Percentiles rank a stretch among this genome's conserved stretches.
Evolutionary conservation across 176 grass and related monocot genomes (phyloP).

Genomic region (Juncus inflexus): DNA sequence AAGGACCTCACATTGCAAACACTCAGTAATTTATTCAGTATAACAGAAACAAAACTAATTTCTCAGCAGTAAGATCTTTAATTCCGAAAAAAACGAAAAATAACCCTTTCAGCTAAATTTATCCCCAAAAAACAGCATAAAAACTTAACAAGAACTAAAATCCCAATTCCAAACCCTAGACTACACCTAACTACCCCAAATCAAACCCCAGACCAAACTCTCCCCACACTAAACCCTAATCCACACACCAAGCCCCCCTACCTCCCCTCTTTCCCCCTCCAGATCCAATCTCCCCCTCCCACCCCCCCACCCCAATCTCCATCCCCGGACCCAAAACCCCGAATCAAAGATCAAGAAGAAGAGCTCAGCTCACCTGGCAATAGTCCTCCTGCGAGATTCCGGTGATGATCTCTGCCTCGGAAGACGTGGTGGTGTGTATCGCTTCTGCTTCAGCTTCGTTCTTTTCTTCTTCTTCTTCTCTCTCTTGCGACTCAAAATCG

Average conservation of each 20-base stretch:
- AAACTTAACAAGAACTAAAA: not conserved
- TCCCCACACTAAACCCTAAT: slow-evolving; percentile 15
- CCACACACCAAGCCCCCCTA: not conserved
- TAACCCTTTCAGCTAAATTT: not conserved
- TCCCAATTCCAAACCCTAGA: slow-evolving; percentile 27
- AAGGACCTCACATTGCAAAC: slow-evolving; percentile 9
- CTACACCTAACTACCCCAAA: slow-evolving; percentile 2
- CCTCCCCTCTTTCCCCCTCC: not conserved
- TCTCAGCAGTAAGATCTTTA: not conserved
- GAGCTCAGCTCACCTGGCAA: not conserved
- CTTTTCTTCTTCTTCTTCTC: slow-evolving; percentile 22
- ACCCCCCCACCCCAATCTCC: slow-evolving; percentile 3
- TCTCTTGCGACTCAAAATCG: slow-evolving; percentile 26
- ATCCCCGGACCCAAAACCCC: not conserved
- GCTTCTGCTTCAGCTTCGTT: slow-evolving; percentile 3
- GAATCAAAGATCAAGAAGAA: not conserved
- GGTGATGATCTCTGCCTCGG: not conserved
- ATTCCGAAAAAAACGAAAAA: not conserved
- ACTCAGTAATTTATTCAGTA: not conserved
- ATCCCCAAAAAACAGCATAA: not conserved
- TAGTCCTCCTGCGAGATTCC: not conserved
- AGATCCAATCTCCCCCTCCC: slow-evolving; percentile 9
- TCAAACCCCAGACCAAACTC: not conserved
- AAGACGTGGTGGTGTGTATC: no score
- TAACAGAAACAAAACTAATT: not conserved